These are phyloP conservation scores for Stereum hirsutum DNA, from an alignment of 1,284 basidiomycete genomes.

Conservation along the genomic window DNA sequence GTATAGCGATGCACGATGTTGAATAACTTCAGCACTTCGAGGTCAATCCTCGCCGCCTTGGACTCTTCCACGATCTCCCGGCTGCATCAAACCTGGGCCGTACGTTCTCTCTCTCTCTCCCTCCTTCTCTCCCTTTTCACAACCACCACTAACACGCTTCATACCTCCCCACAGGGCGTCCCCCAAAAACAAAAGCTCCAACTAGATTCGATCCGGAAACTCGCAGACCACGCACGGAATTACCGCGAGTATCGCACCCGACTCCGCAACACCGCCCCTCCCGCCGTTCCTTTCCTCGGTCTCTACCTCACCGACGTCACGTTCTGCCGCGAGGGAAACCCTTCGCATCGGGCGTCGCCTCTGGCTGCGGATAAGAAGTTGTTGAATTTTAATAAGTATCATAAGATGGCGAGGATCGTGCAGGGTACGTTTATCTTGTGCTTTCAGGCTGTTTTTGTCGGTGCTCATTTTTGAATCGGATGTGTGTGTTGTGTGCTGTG, in stretches of 20 bases:
- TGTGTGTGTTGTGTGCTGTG: constrained; percentile 5
- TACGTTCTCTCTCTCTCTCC: constrained; percentile 28
- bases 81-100: constrained; percentile 86
- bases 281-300: constrained; percentile 88
- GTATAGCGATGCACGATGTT: constrained; percentile 76
- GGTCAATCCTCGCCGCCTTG: constrained; percentile 88
- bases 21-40: constrained; percentile 89
- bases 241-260: constrained; percentile 87
- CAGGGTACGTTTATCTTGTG: constrained; percentile 42
- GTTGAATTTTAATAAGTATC: constrained; percentile 94
- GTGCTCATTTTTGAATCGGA: constrained; percentile 2
- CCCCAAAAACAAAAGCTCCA: constrained; percentile 78
- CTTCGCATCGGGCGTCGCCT: constrained; percentile 77
- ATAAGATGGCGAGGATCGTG: constrained; percentile 83
- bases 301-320: constrained; percentile 89
- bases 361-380: constrained; percentile 70
- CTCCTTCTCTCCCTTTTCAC: constrained; percentile 15
- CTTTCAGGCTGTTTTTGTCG: background rate
- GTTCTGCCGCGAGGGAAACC: constrained; percentile 93
- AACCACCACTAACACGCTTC: background rate
- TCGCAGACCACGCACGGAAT: constrained; percentile 87
- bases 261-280: constrained; percentile 75
- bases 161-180: constrained; percentile 52
- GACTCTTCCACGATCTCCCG: constrained; percentile 92
- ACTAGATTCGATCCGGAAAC: constrained; percentile 73